Evolutionary conservation across 2,329 filamentous ascomycete species (phyloP).

Genomic region (Colletotrichum shisoi): DNA sequence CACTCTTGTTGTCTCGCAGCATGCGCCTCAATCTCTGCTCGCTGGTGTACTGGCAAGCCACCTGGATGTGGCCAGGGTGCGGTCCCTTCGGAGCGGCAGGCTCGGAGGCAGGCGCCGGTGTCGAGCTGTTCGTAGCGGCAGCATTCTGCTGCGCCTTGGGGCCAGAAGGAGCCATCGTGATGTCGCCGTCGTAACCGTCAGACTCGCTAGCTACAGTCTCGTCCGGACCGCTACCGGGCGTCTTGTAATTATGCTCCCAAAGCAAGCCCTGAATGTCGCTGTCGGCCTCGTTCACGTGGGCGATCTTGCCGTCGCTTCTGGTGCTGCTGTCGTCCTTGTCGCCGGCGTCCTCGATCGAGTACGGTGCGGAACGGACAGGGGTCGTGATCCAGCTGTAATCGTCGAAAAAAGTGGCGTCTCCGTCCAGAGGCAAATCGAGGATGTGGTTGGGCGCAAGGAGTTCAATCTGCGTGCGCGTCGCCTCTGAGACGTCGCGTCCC

Average conservation of each 20-base stretch:
- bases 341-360: neutral
- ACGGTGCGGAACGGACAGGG: neutral
- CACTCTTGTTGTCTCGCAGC: slow-evolving; percentile 72
- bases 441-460: neutral
- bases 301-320: neutral
- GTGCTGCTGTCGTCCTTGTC: neutral
- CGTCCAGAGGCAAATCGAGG: slow-evolving; percentile 26
- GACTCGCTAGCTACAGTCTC: neutral
- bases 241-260: neutral
- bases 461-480: slow-evolving; percentile 15
- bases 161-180: slow-evolving; percentile 34
- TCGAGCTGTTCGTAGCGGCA: slow-evolving; percentile 26
- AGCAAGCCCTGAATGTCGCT: neutral
- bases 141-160: slow-evolving; percentile 35
- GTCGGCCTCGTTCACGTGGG: neutral
- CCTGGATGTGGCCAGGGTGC: slow-evolving; percentile 59
- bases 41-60: slow-evolving; percentile 75
- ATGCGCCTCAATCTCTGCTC: slow-evolving; percentile 81
- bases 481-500: slow-evolving; percentile 14
- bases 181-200: slow-evolving; percentile 9
- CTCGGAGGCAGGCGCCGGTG: slow-evolving; percentile 7
- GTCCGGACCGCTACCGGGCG: neutral
- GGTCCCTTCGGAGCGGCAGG: slow-evolving; percentile 47
- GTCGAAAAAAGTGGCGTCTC: slow-evolving; percentile 12
- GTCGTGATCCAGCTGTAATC: slow-evolving; percentile 7